Evolutionary conservation across 371 early-diverging fungal genomes (phyloP), one percentile per base, ranked within the genome.

Genomic region (Circinella minor): DNA sequence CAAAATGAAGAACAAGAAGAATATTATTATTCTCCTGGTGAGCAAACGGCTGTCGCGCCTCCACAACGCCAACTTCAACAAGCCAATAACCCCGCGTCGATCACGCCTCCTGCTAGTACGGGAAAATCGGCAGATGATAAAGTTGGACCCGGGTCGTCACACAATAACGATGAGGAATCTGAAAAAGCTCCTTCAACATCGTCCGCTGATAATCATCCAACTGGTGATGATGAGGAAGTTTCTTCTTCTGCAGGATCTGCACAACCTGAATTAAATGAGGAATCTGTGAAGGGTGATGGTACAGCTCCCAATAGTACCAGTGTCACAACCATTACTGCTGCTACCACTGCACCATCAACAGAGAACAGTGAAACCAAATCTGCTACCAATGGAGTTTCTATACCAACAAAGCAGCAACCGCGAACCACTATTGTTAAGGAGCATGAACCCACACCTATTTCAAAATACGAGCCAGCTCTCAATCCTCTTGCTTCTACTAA

Each of bases 1-100:
- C 65, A 65, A 54, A 61, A 59, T 36, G 63, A 43, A 14, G 68
- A 67, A 4, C 63, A 69, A 8, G 68, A 67, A 9, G 69, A 69
- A 4, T 65, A 43, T 18, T 65, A 70, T 13, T 70, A 70, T 51
- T 17, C 46, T 36, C 65, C 70, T 15, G 57, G 20, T 38, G 60
- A 70, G 18, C 46, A 65, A 59, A 13, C 55, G 18, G 27, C 47
- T n/a, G 61, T 18, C 9, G 36, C 39, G 18, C 47, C 59, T 14
- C 43, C 37, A 15, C 20, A n/a, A 36, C 57, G 51, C 7, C 43
- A 11, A 6, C 9, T 11, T 43, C 59, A 70, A 11, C 36, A 69
- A 6, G 39, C 39, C 1, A 15, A 15, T 34, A 54, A 63, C 39
- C 48, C 36, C 61, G 61, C 38, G 49, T 7, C 38, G 17, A 48